A percentile compares a stretch with the other conserved stretches of the same genome.
Evolutionary conservation across 345 rosid species (phyloP).

Genomic region (Eucalyptus brandiana): DNA sequence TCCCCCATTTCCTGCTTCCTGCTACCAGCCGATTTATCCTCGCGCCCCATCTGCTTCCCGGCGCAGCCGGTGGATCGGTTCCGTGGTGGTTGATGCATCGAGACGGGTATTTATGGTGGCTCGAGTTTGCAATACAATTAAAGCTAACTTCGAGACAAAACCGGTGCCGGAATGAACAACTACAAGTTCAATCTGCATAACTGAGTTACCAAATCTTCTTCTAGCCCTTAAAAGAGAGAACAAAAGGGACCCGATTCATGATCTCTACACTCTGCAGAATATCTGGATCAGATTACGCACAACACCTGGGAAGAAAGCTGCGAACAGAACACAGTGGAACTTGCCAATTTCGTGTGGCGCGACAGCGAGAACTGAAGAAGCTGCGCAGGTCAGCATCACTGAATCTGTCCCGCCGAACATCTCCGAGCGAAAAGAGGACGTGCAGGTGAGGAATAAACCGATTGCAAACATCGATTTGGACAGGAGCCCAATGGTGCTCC

Average conservation of each 20-base stretch:
- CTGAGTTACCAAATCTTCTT: neutral
- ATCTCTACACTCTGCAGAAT: neutral
- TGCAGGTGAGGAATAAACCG: neutral
- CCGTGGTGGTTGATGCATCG: neutral
- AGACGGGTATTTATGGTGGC: neutral
- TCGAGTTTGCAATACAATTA: neutral
- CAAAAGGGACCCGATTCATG: neutral
- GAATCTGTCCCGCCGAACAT: neutral
- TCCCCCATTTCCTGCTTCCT: neutral
- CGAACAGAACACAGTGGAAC: neutral
- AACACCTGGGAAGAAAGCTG: neutral
- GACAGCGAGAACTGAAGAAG: neutral
- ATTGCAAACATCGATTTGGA: neutral
- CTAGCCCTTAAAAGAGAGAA: neutral
- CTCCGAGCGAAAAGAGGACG: neutral
- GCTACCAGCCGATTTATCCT: neutral
- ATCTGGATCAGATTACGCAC: neutral
- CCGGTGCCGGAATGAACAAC: neutral
- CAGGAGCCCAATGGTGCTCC: neutral
- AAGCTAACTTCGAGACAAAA: neutral
- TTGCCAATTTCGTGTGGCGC: neutral
- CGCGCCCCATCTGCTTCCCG: neutral
- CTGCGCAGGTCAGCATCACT: neutral
- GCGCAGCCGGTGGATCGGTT: neutral
- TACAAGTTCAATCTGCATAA: neutral